A percentile compares a stretch with the other conserved stretches of the same genome.
Evolutionary conservation across 1,284 basidiomycete species (phyloP).

Genomic region (Boletus sp.): DNA sequence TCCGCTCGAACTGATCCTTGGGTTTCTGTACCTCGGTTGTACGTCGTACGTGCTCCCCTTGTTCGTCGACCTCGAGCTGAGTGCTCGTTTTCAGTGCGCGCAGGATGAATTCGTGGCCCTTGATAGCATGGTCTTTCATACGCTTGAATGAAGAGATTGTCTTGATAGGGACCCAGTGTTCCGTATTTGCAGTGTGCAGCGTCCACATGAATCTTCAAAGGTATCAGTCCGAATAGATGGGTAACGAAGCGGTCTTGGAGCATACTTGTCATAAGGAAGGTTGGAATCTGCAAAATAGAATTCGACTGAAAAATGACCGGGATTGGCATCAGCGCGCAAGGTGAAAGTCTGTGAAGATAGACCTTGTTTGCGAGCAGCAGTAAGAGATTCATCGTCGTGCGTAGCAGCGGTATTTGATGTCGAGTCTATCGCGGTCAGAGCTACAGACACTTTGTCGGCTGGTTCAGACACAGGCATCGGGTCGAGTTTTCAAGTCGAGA

Average conservation of each 20-base stretch:
- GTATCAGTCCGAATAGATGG: not conserved
- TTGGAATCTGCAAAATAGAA: conserved; percentile 99
- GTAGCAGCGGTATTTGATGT: conserved; percentile 3
- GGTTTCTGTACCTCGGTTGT: conserved; percentile 72
- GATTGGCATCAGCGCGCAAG: not conserved
- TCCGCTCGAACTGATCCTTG: conserved; percentile 76
- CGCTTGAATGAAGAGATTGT: conserved; percentile 96
- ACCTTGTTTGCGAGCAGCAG: conserved; percentile 35
- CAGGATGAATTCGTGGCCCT: conserved; percentile 69
- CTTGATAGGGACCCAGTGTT: conserved; percentile 92
- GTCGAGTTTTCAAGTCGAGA: not conserved
- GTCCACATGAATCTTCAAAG: conserved; percentile 91
- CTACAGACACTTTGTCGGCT: conserved; percentile 4
- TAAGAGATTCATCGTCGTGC: conserved; percentile 23
- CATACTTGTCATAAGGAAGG: conserved; percentile 91
- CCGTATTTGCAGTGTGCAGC: conserved; percentile 72
- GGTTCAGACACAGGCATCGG: conserved; percentile 28
- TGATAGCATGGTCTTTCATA: conserved; percentile 75
- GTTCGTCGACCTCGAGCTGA: conserved; percentile 79
- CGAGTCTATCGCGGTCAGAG: not conserved
- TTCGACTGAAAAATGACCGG: conserved; percentile 63
- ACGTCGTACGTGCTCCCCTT: conserved; percentile 75
- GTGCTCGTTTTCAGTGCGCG: conserved; percentile 65
- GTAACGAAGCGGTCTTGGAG: not conserved
- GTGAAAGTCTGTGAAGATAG: not conserved